Base-by-base conservation (phyloP, 1,284 basidiomycete genomes). In the Austroboletus niveus region DNA sequence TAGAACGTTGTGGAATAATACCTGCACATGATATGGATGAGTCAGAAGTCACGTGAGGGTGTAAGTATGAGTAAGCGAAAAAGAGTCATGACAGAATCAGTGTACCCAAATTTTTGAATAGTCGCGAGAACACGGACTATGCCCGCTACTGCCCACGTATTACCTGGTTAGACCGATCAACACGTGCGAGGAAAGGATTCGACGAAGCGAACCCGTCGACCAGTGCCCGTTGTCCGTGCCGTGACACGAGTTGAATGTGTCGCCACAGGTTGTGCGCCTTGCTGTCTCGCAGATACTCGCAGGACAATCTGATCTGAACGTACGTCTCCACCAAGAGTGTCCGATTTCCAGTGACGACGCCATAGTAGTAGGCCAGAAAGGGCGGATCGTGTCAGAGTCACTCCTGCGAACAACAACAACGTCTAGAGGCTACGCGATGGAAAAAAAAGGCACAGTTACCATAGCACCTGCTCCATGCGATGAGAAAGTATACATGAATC, bases 131-230 rank as follows among this genome's bases (percentile, higher is more conserved):
- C 90, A n/a, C 91, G 83, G 5, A 89, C 74, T 79, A 93, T 93
- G 0, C 92, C 92, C 5, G 86, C 88, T 0, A 88, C 84, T 0
- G 85, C 92, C 92, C 92, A 94, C 0, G 76, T 91, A 51, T 94
- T 92, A 0, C 92, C 90, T 87, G 45, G 2, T 22, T 1, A 11
- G 24, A 12, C 29, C 1, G 12, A 27, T 62, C 1, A 48, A 29
- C 5, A 20, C 15, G 30, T 4, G 38, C 29, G 14, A 15, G 2
- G 4, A 14, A 31, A 15, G 22, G 30, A 11, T 11, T 15, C 1
- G 10, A 42, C 20, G 15, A 46, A n/a, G 58, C 69, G 48, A 42
- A 84, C 85, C 87, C 10, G 89, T 89, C 0, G 84, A 80, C 89
- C 89, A 87, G 64, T 85, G 81, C 1, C 86, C 87, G 42, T 74